Conservation (phyloP, 805 yeast genomes). For the Myxozyma lipomycoides region DNA sequence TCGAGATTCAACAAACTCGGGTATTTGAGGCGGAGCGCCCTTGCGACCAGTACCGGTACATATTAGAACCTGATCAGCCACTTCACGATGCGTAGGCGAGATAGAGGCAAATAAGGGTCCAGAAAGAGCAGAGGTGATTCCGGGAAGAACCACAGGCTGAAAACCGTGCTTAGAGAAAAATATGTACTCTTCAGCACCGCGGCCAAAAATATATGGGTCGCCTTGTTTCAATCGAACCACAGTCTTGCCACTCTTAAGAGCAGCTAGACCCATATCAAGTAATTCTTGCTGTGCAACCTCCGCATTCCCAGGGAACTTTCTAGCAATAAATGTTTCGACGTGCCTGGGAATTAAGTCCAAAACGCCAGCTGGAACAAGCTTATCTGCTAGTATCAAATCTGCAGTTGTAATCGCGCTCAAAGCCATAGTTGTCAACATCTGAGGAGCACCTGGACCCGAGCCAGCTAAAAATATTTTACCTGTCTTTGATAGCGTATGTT, state of each 20-base stretch:
- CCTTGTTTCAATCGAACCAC: slow-evolving; percentile 94
- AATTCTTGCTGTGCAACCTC: slow-evolving; percentile 88
- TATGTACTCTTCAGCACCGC: slow-evolving; percentile 89
- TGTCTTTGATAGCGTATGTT: slow-evolving; percentile 22
- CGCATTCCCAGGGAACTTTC: slow-evolving; percentile 95
- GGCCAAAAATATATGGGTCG: slow-evolving; percentile 92
- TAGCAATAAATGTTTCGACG: slow-evolving; percentile 78
- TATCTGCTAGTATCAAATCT: slow-evolving; percentile 82
- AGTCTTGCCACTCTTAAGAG: slow-evolving; percentile 59
- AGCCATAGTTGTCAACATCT: slow-evolving; percentile 81
- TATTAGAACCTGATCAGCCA: slow-evolving; percentile 85
- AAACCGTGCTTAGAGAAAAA: slow-evolving; percentile 67
- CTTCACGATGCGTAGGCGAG: slow-evolving; percentile 89
- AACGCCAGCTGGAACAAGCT: slow-evolving; percentile 85
- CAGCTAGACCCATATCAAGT: slow-evolving; percentile 64
- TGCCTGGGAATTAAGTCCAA: slow-evolving; percentile 72
- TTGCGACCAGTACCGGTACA: slow-evolving; percentile 94
- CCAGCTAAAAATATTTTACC: slow-evolving; percentile 84
- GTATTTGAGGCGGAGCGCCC: slow-evolving; percentile 75
- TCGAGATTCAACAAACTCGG: slow-evolving; percentile 65
- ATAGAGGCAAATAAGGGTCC: slow-evolving; percentile 79
- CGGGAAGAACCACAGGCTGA: slow-evolving; percentile 73
- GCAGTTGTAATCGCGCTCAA: slow-evolving; percentile 74
- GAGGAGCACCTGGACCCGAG: slow-evolving; percentile 87
- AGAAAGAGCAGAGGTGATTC: slow-evolving; percentile 83